phyloP scores from a whole-genome alignment of 208 protist species.

The Leishmania lainsoni region DNA sequence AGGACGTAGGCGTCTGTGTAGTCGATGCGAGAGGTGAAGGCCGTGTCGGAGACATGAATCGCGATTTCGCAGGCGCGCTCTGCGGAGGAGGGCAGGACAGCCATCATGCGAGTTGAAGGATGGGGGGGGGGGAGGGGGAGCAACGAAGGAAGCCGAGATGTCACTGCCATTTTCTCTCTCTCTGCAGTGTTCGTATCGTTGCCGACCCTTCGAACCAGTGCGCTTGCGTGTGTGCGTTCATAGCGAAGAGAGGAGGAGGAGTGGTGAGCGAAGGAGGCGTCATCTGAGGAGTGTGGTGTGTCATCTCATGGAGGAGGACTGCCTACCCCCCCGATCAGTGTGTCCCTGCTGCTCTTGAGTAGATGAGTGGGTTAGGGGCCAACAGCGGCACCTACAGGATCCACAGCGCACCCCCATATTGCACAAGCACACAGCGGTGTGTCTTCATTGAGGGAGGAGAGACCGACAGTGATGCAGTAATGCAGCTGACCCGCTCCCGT shows the following conservation, averaged over 20 bases:
- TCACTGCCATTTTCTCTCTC: neutral
- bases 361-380: neutral
- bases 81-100: neutral
- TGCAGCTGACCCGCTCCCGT: too few species aligned
- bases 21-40: conserved; percentile 47
- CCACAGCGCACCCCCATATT: neutral
- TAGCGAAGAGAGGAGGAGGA: neutral
- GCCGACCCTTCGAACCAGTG: neutral
- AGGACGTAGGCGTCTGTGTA: conserved; percentile 53
- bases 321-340: neutral
- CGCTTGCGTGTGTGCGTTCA: neutral
- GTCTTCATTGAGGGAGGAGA: neutral
- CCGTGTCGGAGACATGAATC: conserved; percentile 40
- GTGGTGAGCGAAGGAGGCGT: neutral
- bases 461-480: too few species aligned
- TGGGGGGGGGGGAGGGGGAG: neutral
- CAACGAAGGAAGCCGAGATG: neutral
- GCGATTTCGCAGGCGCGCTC: neutral
- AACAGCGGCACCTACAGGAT: neutral
- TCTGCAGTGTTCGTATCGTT: neutral
- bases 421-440: neutral
- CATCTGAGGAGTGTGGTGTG: neutral
- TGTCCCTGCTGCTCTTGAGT: neutral
- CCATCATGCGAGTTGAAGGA: neutral
- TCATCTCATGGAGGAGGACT: neutral